phyloP scores from a whole-genome alignment of 768 basidiomycete genomes.

The Mycena kentingensis region DNA sequence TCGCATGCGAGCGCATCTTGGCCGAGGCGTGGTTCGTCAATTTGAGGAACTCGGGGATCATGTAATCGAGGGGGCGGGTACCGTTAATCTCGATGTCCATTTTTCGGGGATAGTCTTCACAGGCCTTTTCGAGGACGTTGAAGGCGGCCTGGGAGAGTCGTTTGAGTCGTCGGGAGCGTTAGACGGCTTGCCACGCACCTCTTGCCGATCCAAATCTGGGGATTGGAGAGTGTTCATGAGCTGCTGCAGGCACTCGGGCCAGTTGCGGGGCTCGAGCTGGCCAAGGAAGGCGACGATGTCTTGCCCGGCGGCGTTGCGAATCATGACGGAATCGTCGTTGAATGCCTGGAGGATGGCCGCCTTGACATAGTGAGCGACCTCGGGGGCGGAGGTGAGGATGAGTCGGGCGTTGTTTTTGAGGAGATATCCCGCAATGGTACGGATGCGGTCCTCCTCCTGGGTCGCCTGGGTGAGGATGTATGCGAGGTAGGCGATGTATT shows the following conservation, averaged over 20 bases:
- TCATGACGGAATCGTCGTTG: constrained; percentile 77
- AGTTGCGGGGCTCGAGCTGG: constrained; percentile 85
- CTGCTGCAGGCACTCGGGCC: constrained; percentile 92
- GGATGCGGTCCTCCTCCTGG: constrained; percentile 87
- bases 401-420: constrained; percentile 94
- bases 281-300: constrained; percentile 90
- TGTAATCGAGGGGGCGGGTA: constrained; percentile 89
- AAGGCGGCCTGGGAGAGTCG: constrained; percentile 76
- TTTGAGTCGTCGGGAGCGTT: constrained; percentile 11
- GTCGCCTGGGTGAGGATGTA: constrained; percentile 85
- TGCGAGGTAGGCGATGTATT: constrained; percentile 94
- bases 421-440: constrained; percentile 93
- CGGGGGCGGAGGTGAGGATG: constrained; percentile 65
- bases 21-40: constrained; percentile 82
- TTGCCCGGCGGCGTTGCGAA: constrained; percentile 92
- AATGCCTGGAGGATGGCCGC: constrained; percentile 79
- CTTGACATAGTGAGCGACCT: constrained; percentile 76
- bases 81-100: constrained; percentile 93
- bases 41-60: constrained; percentile 93
- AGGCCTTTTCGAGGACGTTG: constrained; percentile 91
- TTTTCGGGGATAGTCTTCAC: constrained; percentile 95
- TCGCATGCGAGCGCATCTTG: constrained; percentile 91
- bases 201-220: constrained; percentile 73
- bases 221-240: constrained; percentile 82
- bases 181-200: constrained; percentile 56